These are phyloP conservation scores for Podaxis sp. DNA, from an alignment of 768 basidiomycete genomes.

Conservation along the genomic window DNA sequence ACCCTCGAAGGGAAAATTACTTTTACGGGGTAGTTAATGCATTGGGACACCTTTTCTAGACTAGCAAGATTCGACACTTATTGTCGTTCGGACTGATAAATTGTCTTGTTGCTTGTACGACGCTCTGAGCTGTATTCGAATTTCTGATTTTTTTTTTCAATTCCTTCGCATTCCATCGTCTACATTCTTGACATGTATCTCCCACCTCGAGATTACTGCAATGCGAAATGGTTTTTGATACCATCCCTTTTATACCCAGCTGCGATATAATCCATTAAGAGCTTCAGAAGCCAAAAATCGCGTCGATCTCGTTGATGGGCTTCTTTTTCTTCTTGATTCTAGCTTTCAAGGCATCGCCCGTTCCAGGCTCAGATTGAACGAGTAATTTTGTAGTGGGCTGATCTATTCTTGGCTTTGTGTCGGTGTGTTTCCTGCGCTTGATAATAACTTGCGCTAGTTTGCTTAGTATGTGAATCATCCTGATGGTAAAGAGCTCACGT, in stretches of 20 bases:
- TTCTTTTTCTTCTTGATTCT: conserved; percentile 36
- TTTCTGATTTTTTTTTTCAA: conserved; percentile 4
- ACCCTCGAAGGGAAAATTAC: conserved; percentile 3
- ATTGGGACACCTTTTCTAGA: conserved; percentile 8
- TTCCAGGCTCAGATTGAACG: background rate
- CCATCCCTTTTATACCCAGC: conserved; percentile 15
- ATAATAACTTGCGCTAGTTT: background rate
- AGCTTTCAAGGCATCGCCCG: background rate
- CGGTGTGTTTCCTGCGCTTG: background rate
- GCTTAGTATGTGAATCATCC: background rate
- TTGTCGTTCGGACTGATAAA: conserved; percentile 1
- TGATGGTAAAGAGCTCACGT: background rate
- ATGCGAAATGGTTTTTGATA: conserved; percentile 13
- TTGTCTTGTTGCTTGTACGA: conserved; percentile 10
- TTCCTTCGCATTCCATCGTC: conserved; percentile 11
- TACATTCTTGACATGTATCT: conserved; percentile 6
- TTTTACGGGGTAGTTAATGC: conserved; percentile 4
- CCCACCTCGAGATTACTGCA: background rate
- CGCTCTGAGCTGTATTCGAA: conserved; percentile 17
- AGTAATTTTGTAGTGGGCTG: background rate
- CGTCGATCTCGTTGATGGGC: conserved; percentile 58
- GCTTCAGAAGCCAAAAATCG: conserved; percentile 50
- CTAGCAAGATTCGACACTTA: conserved; percentile 8
- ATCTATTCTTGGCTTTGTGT: background rate
- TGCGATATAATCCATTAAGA: conserved; percentile 6